Conservation (phyloP, 768 basidiomycete species). For the Tylopilus balloui region DNA sequence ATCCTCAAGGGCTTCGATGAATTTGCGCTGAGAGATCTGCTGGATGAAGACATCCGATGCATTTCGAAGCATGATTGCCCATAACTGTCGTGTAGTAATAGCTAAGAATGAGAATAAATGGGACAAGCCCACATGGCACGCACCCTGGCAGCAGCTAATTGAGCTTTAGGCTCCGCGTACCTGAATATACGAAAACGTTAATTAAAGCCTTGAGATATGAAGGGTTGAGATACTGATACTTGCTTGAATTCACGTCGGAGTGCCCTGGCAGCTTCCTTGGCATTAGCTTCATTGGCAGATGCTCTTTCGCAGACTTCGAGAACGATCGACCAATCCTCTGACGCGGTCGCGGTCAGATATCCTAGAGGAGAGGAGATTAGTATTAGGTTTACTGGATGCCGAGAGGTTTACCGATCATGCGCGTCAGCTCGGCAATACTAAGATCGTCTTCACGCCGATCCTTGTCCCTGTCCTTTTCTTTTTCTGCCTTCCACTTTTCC, state of each 20-base stretch:
- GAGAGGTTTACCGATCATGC: slow-evolving; percentile 59
- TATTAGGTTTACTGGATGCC: neutral
- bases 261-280: slow-evolving; percentile 81
- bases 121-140: slow-evolving; percentile 22
- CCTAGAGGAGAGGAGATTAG: slow-evolving; percentile 37
- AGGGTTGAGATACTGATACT: slow-evolving; percentile 17
- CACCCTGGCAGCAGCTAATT: slow-evolving; percentile 73
- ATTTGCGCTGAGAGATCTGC: slow-evolving; percentile 70
- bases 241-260: slow-evolving; percentile 84
- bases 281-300: slow-evolving; percentile 62
- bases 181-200: slow-evolving; percentile 31
- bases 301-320: slow-evolving; percentile 85
- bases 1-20: slow-evolving; percentile 75
- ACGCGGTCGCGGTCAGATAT: slow-evolving; percentile 69
- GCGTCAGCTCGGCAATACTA: slow-evolving; percentile 50
- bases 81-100: slow-evolving; percentile 45
- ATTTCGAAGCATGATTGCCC: slow-evolving; percentile 89
- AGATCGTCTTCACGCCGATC: slow-evolving; percentile 41
- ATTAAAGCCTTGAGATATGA: slow-evolving; percentile 7
- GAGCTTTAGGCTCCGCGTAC: slow-evolving; percentile 70
- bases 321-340: slow-evolving; percentile 79
- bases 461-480: slow-evolving; percentile 37
- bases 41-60: slow-evolving; percentile 66
- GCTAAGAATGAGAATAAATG: slow-evolving; percentile 2
- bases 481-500: slow-evolving; percentile 30